A percentile compares a stretch with the other conserved stretches of the same genome.
These are phyloP conservation scores for Moricandia arvensis DNA, from an alignment of 345 rosid genomes.

Conservation along the genomic window DNA sequence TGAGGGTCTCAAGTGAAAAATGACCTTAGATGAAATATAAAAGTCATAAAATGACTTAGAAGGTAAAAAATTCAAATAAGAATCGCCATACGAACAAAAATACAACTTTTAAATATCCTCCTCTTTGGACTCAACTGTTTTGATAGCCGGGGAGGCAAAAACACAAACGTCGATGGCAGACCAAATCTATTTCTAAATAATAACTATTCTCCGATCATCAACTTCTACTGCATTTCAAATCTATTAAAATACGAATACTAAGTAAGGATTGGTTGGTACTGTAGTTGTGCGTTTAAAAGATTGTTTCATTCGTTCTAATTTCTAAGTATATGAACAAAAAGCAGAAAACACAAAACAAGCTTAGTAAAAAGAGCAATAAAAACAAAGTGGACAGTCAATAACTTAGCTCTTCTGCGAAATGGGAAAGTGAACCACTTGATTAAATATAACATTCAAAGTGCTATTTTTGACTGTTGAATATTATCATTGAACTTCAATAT, in stretches of 20 bases:
- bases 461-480: slow-evolving; percentile 34
- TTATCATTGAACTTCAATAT: neutral
- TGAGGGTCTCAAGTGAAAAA: too few relatives aligned
- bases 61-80: too few relatives aligned
- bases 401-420: slow-evolving; percentile 6
- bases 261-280: neutral
- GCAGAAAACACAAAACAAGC: neutral
- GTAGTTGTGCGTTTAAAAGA: neutral
- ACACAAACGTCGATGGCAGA: slow-evolving; percentile 14
- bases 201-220: neutral
- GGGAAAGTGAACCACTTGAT: slow-evolving; percentile 12
- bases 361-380: neutral
- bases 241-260: neutral
- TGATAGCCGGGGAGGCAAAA: slow-evolving; percentile 23
- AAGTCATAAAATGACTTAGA: too few relatives aligned
- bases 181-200: slow-evolving; percentile 15
- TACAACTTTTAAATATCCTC: slow-evolving; percentile 26
- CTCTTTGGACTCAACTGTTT: neutral
- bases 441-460: slow-evolving; percentile 30
- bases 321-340: neutral
- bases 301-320: neutral
- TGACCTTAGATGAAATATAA: too few relatives aligned
- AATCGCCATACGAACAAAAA: too few relatives aligned
- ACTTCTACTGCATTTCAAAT: neutral
- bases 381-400: neutral